Evolutionary conservation across 371 early-diverging fungal genomes (phyloP), one percentile per base, ranked within the genome.

Genomic region (Batrachochytrium dendrobatidis): DNA sequence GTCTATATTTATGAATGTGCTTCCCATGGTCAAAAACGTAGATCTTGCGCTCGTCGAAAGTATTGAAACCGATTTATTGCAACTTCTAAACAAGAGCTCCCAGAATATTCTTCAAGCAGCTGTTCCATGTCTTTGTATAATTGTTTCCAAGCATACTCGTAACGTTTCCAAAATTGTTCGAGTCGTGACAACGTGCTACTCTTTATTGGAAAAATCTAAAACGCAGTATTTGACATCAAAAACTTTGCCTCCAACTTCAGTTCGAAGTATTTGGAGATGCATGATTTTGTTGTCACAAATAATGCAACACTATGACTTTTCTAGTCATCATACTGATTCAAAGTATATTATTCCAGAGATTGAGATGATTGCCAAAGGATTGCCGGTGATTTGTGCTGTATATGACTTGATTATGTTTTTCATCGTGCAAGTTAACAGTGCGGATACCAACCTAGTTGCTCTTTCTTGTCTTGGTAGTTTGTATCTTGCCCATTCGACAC

Each of bases 111-210:
- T 90, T 5, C 65, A 81, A 1, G 73, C 75, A 8, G 86, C 84
- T 7, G 82, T 88, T 2, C 85, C 86, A 6, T 90, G 89, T 45
- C 74, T 94, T 4, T 86, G 89, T 66, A 72, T 70, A 0, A 73
- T 91, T 33, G 79, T 88, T 0, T 74, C 73, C 12, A 66, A 68
- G 18, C 77, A 84, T 12, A 89, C 91, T 0, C 63, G 77, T 32
- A 79, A 82, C 29, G 85, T 85, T 53, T 63, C 61, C 35, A 81
- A 83, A 48, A 60, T 91, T 3, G 79, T 84, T 29, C 76, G 81
- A 53, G 73, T 91, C 51, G 76, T 91, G 24, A 26, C 34, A 33
- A 70, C 55, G 25, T 71, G 71, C 50, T 50, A 59, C 56, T 69
- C 68, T 66, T 3, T 51, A 17, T 32, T 51, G 10, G 51, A 51